These are phyloP conservation scores for Apophysomyces ossiformis DNA, from an alignment of 371 early-diverging fungal genomes.

Conservation along the genomic window DNA sequence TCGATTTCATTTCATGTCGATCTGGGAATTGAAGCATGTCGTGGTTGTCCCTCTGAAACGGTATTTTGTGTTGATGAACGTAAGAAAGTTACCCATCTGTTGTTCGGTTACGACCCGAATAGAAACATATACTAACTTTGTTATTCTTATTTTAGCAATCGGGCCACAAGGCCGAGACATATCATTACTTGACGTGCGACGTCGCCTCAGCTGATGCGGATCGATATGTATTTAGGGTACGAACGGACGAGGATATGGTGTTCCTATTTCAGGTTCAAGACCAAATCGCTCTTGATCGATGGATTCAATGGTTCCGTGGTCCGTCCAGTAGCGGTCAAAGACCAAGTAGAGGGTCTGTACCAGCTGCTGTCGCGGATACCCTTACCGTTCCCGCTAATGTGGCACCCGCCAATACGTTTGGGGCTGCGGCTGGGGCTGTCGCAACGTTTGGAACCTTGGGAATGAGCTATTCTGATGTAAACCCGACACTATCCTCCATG, in stretches of 20 bases:
- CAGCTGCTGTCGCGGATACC: background rate
- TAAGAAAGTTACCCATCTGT: slow-evolving; percentile 22
- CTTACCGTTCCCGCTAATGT: background rate
- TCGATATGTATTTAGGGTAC: slow-evolving; percentile 38
- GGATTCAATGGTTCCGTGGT: slow-evolving; percentile 45
- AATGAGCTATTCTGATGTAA: background rate
- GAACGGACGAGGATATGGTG: slow-evolving; percentile 22
- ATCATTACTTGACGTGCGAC: slow-evolving; percentile 36
- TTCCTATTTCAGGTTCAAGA: slow-evolving; percentile 51
- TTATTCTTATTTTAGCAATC: slow-evolving; percentile 25
- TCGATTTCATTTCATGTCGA: slow-evolving; percentile 40
- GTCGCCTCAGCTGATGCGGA: slow-evolving; percentile 17
- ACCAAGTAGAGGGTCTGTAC: background rate
- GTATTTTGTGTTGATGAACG: slow-evolving; percentile 40
- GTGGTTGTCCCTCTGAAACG: slow-evolving; percentile 40
- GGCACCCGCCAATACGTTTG: background rate
- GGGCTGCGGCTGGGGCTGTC: background rate
- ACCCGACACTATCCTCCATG: background rate
- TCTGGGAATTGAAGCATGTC: slow-evolving; percentile 51
- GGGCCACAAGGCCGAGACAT: slow-evolving; percentile 24
- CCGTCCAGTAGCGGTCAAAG: slow-evolving; percentile 13
- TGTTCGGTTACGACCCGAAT: background rate
- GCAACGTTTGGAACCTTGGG: slow-evolving; percentile 18
- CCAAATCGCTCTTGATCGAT: slow-evolving; percentile 33
- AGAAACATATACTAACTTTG: background rate